Conservation (phyloP, 805 yeast genomes). For the Starmerella khaoyaiensis region DNA sequence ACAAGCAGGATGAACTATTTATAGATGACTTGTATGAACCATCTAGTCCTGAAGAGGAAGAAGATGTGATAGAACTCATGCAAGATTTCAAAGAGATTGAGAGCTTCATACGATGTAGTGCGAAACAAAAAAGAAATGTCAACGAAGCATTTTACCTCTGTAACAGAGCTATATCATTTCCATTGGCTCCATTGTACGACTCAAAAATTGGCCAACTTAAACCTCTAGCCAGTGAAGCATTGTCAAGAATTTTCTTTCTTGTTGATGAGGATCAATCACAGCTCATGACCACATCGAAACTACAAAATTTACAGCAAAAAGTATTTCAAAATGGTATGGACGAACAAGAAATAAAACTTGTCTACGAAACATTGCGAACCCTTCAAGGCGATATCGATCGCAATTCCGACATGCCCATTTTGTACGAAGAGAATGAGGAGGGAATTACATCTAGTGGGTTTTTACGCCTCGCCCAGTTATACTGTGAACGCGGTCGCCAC, state of each 20-base stretch:
- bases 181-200: constrained; percentile 84
- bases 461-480: constrained; percentile 59
- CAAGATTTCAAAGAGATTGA: constrained; percentile 91
- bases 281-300: constrained; percentile 54
- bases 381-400: constrained; percentile 25
- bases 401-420: constrained; percentile 8
- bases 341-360: constrained; percentile 29
- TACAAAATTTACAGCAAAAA: constrained; percentile 52
- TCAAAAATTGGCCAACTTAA: constrained; percentile 77
- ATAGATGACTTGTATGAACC: constrained; percentile 9
- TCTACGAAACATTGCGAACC: constrained; percentile 29
- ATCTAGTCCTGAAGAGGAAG: constrained; percentile 35
- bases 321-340: constrained; percentile 56
- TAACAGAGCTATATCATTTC: constrained; percentile 84
- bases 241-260: constrained; percentile 65
- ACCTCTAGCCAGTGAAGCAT: constrained; percentile 60
- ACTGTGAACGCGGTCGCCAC: constrained; percentile 84
- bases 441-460: constrained; percentile 71
- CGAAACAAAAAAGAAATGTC: constrained; percentile 69
- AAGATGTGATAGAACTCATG: constrained; percentile 73
- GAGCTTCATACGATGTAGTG: constrained; percentile 79
- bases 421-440: constrained; percentile 19
- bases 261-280: constrained; percentile 91
- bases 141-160: constrained; percentile 88
- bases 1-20: constrained; percentile 35